Conservation (phyloP, 2,329 filamentous ascomycete species). For the Aspergillus awamori region DNA sequence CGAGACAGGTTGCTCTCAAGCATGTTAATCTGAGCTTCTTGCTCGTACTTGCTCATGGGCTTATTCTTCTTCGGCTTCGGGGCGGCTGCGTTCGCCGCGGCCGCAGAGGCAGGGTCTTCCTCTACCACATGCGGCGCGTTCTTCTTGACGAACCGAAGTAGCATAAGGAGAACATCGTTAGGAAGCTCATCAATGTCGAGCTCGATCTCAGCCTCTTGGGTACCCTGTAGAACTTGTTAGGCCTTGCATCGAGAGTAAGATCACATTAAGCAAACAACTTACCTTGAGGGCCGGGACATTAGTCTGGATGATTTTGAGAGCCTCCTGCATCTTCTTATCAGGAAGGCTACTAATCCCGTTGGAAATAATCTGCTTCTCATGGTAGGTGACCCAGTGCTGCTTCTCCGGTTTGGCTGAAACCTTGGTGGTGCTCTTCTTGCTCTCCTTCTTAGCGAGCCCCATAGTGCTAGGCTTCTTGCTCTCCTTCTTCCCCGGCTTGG, state of each 20-base stretch:
- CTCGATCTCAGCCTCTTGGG: constrained; percentile 51
- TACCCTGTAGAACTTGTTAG: constrained; percentile 36
- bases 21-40: constrained; percentile 54
- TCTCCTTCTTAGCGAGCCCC: constrained; percentile 56
- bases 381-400: constrained; percentile 68
- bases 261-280: constrained; percentile 26
- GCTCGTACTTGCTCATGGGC: constrained; percentile 55
- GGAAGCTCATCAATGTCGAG: constrained; percentile 54
- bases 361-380: constrained; percentile 90
- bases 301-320: constrained; percentile 86
- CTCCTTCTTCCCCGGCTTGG: constrained; percentile 34
- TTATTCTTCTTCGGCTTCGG: constrained; percentile 55
- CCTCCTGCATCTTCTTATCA: constrained; percentile 73
- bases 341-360: constrained; percentile 81
- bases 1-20: constrained; percentile 50
- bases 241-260: not conserved
- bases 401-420: constrained; percentile 52
- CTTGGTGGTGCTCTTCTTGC: constrained; percentile 39
- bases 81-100: constrained; percentile 35
- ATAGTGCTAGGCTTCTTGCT: constrained; percentile 37
- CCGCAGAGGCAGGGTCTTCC: constrained; percentile 43
- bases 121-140: constrained; percentile 47
- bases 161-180: constrained; percentile 49
- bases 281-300: constrained; percentile 74
- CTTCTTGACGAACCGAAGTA: constrained; percentile 53